Conservation (phyloP, 2,329 filamentous ascomycete species). For the Coniochaeta sp. region DNA sequence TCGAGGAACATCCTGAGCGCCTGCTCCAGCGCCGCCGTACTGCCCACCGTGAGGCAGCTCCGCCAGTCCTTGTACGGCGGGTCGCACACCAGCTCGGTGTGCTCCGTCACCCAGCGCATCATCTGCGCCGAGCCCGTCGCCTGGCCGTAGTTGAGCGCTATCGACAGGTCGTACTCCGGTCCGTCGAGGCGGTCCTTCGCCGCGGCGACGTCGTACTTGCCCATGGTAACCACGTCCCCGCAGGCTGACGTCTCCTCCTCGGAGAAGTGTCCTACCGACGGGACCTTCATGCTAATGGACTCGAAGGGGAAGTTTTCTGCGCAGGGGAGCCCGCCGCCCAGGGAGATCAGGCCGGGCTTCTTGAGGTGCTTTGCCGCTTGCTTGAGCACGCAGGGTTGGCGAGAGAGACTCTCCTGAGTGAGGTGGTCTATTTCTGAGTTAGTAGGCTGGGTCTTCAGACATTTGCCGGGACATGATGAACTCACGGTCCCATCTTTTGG, state of each 20-base stretch:
- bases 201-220: conserved; percentile 75
- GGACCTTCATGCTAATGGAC: conserved; percentile 66
- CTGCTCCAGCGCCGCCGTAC: conserved; percentile 80
- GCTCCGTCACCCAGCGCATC: conserved; percentile 85
- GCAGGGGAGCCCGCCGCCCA: conserved; percentile 86
- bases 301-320: conserved; percentile 91
- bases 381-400: conserved; percentile 70
- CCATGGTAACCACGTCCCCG: conserved; percentile 57
- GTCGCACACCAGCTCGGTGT: conserved; percentile 82
- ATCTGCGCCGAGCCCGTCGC: conserved; percentile 80
- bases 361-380: conserved; percentile 71
- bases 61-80: conserved; percentile 90
- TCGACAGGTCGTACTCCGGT: conserved; percentile 63
- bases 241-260: conserved; percentile 56
- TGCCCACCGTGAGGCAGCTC: conserved; percentile 76
- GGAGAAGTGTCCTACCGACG: conserved; percentile 60
- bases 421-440: conserved; percentile 37
- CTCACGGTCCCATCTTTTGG: conserved; percentile 80
- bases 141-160: conserved; percentile 90
- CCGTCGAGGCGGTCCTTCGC: conserved; percentile 5
- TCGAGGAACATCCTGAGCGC: conserved; percentile 74
- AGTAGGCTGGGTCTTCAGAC: neutral
- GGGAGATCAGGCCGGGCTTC: conserved; percentile 77
- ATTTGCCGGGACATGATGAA: neutral
- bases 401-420: conserved; percentile 52